Percentiles rank a stretch among this genome's conserved stretches.
These are phyloP conservation scores for Pachysandra terminalis DNA, from an alignment of 164 flowering plant genomes.

Conservation along the genomic window DNA sequence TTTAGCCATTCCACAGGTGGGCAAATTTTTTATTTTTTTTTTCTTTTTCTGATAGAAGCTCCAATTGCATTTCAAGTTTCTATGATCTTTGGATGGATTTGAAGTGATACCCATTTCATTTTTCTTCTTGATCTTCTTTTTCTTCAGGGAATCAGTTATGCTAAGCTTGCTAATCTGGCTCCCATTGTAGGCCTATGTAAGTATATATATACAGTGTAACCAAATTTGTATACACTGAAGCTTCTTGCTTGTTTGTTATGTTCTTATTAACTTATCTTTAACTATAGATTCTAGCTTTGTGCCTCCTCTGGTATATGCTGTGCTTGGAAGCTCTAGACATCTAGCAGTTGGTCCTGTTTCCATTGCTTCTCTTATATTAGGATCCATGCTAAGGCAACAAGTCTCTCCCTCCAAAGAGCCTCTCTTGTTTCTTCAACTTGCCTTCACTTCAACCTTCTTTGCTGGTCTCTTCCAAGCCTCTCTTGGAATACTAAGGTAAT, in stretches of 20 bases:
- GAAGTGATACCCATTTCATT: conserved; percentile 6
- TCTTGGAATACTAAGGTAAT: conserved; percentile 72
- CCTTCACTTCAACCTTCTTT: conserved; percentile 82
- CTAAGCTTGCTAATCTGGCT: conserved; percentile 85
- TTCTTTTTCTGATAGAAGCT: neutral
- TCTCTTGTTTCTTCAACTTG: conserved; percentile 70
- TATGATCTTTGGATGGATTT: neutral
- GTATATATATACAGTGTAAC: neutral
- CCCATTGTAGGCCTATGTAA: conserved; percentile 73
- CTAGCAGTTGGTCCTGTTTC: conserved; percentile 97
- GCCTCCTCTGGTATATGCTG: conserved; percentile 86
- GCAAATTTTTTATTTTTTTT: no score
- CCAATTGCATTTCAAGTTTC: neutral
- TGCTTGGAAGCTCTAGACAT: conserved; percentile 85
- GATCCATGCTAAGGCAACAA: conserved; percentile 76
- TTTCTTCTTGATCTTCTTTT: neutral
- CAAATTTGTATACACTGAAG: neutral
- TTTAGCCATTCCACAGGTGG: conserved; percentile 89
- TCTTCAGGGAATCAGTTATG: conserved; percentile 83
- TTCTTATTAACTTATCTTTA: neutral
- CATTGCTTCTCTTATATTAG: conserved; percentile 84
- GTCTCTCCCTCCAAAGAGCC: conserved; percentile 68
- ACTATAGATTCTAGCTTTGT: conserved; percentile 88
- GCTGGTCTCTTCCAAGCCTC: conserved; percentile 93
- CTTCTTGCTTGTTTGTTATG: neutral